Percentiles rank a stretch among this genome's conserved stretches.
Evolutionary conservation across 2,329 filamentous ascomycete genomes (phyloP).

Genomic region (Alternaria brassicicola): DNA sequence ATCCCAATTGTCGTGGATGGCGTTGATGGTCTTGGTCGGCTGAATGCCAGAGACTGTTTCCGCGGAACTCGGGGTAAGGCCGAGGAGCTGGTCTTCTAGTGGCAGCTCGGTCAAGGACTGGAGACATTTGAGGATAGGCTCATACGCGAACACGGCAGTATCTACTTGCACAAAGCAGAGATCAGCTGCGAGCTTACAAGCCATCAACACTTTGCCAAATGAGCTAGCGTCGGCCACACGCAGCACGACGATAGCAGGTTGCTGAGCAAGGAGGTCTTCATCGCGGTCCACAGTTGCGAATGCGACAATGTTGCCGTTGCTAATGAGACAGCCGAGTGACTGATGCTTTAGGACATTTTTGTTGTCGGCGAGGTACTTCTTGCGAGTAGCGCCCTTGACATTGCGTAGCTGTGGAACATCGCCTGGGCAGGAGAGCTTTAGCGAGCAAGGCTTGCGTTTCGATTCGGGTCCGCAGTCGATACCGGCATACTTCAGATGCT

Average conservation of each 20-base stretch:
- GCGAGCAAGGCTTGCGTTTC: slow-evolving; percentile 34
- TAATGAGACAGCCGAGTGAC: slow-evolving; percentile 66
- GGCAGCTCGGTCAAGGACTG: slow-evolving; percentile 63
- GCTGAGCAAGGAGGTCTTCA: slow-evolving; percentile 50
- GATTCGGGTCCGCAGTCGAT: slow-evolving; percentile 48
- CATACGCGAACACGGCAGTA: slow-evolving; percentile 71
- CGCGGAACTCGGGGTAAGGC: slow-evolving; percentile 18
- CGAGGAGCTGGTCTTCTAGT: slow-evolving; percentile 61
- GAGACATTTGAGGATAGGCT: slow-evolving; percentile 67
- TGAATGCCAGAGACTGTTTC: slow-evolving; percentile 33
- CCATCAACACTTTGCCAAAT: slow-evolving; percentile 55
- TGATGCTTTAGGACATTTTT: slow-evolving; percentile 63
- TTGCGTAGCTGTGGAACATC: slow-evolving; percentile 56
- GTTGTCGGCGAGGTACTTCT: slow-evolving; percentile 54
- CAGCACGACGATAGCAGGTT: slow-evolving; percentile 58
- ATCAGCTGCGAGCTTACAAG: slow-evolving; percentile 28
- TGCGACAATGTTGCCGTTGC: slow-evolving; percentile 58
- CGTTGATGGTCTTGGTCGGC: slow-evolving; percentile 31
- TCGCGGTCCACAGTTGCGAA: slow-evolving; percentile 67
- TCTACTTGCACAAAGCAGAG: slow-evolving; percentile 65
- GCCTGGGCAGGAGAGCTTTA: slow-evolving; percentile 52
- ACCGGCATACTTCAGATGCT: slow-evolving; percentile 47
- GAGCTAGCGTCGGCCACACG: slow-evolving; percentile 57
- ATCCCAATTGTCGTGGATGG: slow-evolving; percentile 24
- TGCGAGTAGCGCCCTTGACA: slow-evolving; percentile 40